Percentiles rank a stretch among this genome's conserved stretches.
These are phyloP conservation scores for Agaricales sp. DNA, from an alignment of 1,284 basidiomycete genomes.

Conservation along the genomic window DNA sequence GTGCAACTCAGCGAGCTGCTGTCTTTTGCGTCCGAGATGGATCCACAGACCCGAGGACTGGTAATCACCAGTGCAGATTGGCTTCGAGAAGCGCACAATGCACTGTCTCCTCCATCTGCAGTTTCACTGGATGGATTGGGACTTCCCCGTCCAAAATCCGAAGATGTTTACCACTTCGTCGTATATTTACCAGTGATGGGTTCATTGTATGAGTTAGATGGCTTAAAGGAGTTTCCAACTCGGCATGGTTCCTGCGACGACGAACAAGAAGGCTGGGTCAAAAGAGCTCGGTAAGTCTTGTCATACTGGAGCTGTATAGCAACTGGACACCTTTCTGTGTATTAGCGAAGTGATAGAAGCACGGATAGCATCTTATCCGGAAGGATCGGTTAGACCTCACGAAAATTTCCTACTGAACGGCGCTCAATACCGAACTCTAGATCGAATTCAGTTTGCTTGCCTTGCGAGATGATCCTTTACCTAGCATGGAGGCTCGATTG, in stretches of 20 bases:
- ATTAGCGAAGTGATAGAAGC: conserved; percentile 74
- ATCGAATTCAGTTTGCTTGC: conserved; percentile 88
- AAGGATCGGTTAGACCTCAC: conserved; percentile 55
- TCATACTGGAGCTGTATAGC: too few species aligned
- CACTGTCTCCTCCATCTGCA: conserved; percentile 79
- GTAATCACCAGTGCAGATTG: conserved; percentile 81
- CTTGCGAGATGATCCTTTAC: conserved; percentile 71
- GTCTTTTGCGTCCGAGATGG: conserved; percentile 76
- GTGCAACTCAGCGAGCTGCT: conserved; percentile 65
- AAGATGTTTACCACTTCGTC: conserved; percentile 92
- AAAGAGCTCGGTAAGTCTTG: conserved; percentile 53
- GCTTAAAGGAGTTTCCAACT: conserved; percentile 71
- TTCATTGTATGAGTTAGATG: conserved; percentile 84
- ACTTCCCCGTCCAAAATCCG: conserved; percentile 50
- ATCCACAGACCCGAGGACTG: conserved; percentile 77
- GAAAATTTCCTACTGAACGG: conserved; percentile 5
- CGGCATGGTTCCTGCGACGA: conserved; percentile 65
- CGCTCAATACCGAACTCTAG: conserved; percentile 25
- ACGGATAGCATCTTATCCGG: conserved; percentile 81
- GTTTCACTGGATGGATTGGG: conserved; percentile 72
- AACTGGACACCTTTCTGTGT: conserved; percentile 1
- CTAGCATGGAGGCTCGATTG: conserved; percentile 51
- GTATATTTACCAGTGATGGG: conserved; percentile 82
- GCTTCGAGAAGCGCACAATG: conserved; percentile 79
- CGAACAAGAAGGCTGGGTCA: conserved; percentile 70